Percentiles rank a stretch among this genome's conserved stretches.
phyloP scores from a whole-genome alignment of 1,284 basidiomycete genomes.

The Microbotryum violaceum region DNA sequence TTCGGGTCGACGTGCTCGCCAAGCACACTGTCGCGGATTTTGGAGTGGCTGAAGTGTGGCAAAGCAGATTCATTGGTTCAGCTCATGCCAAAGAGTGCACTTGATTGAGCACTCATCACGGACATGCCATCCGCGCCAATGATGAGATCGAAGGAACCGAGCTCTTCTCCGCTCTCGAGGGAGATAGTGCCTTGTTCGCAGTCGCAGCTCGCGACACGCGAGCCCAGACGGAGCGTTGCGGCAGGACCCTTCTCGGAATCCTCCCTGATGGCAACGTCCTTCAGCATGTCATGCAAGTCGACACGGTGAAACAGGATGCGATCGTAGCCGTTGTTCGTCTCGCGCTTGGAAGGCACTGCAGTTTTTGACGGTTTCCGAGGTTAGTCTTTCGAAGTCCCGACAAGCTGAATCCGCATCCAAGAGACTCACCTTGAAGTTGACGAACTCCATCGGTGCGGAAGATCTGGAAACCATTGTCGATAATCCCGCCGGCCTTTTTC shows the following conservation, averaged over 20 bases:
- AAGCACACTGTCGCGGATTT: constrained; percentile 32
- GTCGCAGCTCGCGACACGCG: constrained; percentile 10
- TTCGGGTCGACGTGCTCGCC: constrained; percentile 24
- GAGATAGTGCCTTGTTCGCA: constrained; percentile 29
- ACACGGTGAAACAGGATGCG: constrained; percentile 32
- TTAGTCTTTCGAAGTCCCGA: no score
- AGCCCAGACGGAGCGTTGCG: neutral
- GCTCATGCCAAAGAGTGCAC: no score
- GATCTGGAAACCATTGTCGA: no score
- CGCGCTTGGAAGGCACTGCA: no score
- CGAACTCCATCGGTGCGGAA: no score
- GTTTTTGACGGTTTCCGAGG: no score
- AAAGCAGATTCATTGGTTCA: no score
- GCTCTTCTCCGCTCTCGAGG: constrained; percentile 29
- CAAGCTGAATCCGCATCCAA: no score
- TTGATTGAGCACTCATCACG: no score
- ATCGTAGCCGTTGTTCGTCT: no score
- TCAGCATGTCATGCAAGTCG: constrained; percentile 37
- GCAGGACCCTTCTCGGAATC: constrained; percentile 14
- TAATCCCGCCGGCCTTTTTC: no score
- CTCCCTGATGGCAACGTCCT: constrained; percentile 28
- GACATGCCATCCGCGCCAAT: constrained; percentile 39
- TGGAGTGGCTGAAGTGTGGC: constrained; percentile 12
- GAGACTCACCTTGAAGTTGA: no score
- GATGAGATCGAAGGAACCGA: constrained; percentile 32